A percentile compares a stretch with the other conserved stretches of the same genome.
Evolutionary conservation across 495 filamentous ascomycete genomes (phyloP).

Genomic region (Podospora appendiculata): DNA sequence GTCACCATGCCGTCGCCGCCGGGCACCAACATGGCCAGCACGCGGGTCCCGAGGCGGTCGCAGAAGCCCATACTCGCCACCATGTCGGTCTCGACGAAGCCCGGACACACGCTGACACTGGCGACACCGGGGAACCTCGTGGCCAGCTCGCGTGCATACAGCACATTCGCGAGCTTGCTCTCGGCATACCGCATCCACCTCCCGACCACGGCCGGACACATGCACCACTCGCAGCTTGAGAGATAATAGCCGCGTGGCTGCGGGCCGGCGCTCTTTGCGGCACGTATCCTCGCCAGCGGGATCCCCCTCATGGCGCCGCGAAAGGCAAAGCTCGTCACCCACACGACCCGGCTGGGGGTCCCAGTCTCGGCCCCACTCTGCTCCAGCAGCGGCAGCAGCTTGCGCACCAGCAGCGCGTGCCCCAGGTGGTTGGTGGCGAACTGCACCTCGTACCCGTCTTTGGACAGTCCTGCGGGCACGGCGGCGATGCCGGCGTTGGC

Average conservation of each 20-base stretch:
- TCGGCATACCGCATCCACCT: slow-evolving; percentile 31
- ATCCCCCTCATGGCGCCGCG: slow-evolving; percentile 26
- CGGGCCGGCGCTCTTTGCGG: not conserved
- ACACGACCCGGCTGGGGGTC: slow-evolving; percentile 32
- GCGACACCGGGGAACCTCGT: slow-evolving; percentile 48
- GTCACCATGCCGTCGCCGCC: not conserved
- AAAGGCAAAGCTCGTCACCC: slow-evolving; percentile 23
- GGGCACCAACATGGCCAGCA: not conserved
- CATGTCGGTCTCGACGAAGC: slow-evolving; percentile 38
- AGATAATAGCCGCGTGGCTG: not conserved
- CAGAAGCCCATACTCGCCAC: slow-evolving; percentile 4
- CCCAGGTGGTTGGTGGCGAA: slow-evolving; percentile 64
- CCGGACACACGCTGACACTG: slow-evolving; percentile 55
- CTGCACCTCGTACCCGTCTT: slow-evolving; percentile 60
- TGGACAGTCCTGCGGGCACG: slow-evolving; percentile 37
- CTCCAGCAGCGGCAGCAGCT: slow-evolving; percentile 53
- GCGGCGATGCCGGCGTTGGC: slow-evolving; percentile 41
- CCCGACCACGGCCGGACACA: not conserved
- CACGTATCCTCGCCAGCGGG: slow-evolving; percentile 21
- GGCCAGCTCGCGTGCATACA: slow-evolving; percentile 51
- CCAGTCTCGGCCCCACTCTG: slow-evolving; percentile 21
- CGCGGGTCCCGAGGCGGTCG: not conserved
- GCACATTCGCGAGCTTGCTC: slow-evolving; percentile 37
- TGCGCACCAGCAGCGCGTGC: slow-evolving; percentile 54
- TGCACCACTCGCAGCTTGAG: slow-evolving; percentile 20